phyloP scores from a whole-genome alignment of 2,329 filamentous ascomycete species.

The Aspergillus floridensis region DNA sequence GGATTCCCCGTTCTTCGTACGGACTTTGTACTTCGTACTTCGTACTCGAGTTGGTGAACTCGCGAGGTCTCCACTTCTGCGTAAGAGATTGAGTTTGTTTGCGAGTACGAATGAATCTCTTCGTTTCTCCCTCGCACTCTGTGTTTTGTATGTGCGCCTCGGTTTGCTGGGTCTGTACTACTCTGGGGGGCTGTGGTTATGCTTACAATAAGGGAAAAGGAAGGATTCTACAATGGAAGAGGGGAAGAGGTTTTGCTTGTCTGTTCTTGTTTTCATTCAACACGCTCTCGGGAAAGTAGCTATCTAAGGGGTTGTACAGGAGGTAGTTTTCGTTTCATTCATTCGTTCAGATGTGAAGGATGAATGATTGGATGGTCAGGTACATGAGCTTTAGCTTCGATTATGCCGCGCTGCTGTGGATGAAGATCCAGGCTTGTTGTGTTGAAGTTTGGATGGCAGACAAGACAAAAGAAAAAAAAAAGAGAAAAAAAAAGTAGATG shows the following conservation, averaged over 20 bases:
- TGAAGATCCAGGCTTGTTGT: not conserved
- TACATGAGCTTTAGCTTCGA: no score
- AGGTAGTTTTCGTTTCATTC: no score
- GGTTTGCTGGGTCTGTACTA: no score
- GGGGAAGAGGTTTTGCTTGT: not conserved
- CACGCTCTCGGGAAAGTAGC: not conserved
- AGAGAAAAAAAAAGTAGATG: not conserved
- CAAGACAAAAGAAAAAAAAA: not conserved
- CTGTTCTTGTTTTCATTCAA: constrained; percentile 1
- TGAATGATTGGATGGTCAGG: no score
- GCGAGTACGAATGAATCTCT: not conserved
- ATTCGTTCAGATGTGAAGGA: no score
- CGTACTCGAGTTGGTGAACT: no score
- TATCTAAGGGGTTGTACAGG: no score
- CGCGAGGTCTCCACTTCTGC: no score
- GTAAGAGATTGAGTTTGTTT: not conserved
- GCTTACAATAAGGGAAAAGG: not conserved
- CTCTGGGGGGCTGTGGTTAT: not conserved
- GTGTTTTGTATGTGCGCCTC: no score
- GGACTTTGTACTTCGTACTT: no score
- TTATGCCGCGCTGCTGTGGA: no score
- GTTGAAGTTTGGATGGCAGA: not conserved
- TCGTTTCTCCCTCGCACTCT: not conserved
- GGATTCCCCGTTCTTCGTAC: no score
- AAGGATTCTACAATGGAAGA: not conserved